Evolutionary conservation across 192 early-diverging fungal genomes (phyloP).

Genomic region (Hyaloraphidium curvatum): DNA sequence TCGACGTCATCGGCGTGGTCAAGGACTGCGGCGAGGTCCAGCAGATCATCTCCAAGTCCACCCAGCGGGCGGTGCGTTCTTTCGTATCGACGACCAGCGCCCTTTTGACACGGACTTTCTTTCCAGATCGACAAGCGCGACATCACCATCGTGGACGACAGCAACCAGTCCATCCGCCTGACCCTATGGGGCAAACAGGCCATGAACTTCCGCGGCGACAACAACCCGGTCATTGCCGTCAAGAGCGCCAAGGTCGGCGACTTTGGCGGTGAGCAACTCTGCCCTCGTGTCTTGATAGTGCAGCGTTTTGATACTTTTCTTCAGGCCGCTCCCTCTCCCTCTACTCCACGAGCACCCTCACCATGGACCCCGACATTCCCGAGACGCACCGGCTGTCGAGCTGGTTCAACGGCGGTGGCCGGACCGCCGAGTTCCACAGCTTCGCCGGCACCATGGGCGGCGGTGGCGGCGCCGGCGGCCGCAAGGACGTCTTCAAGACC

Average conservation of each 20-base stretch:
- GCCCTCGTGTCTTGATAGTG: conserved; percentile 1
- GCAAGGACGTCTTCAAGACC: conserved; percentile 30
- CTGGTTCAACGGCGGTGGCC: conserved; percentile 34
- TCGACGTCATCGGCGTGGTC: conserved; percentile 73
- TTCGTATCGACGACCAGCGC: neutral
- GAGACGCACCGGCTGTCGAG: conserved; percentile 50
- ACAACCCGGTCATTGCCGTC: conserved; percentile 47
- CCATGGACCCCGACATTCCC: conserved; percentile 52
- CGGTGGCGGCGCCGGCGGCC: conserved; percentile 10
- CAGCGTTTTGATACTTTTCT: conserved; percentile 3
- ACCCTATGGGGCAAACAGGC: conserved; percentile 83
- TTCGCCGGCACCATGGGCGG: conserved; percentile 12
- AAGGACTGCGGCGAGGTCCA: conserved; percentile 30
- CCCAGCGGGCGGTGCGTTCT: conserved; percentile 28
- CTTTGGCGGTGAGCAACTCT: conserved; percentile 42
- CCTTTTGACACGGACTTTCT: conserved; percentile 1
- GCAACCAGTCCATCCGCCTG: conserved; percentile 40
- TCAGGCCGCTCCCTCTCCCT: conserved; percentile 29
- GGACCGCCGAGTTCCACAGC: conserved; percentile 19
- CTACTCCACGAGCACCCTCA: conserved; percentile 20
- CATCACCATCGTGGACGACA: conserved; percentile 56
- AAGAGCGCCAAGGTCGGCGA: conserved; percentile 77
- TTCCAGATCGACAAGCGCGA: conserved; percentile 61
- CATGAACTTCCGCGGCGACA: conserved; percentile 29
- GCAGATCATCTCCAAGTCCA: conserved; percentile 41